Evolutionary conservation across 331 rosid genomes (phyloP), one percentile per base, ranked within the genome.

Genomic region (Phaseolus coccineus): DNA sequence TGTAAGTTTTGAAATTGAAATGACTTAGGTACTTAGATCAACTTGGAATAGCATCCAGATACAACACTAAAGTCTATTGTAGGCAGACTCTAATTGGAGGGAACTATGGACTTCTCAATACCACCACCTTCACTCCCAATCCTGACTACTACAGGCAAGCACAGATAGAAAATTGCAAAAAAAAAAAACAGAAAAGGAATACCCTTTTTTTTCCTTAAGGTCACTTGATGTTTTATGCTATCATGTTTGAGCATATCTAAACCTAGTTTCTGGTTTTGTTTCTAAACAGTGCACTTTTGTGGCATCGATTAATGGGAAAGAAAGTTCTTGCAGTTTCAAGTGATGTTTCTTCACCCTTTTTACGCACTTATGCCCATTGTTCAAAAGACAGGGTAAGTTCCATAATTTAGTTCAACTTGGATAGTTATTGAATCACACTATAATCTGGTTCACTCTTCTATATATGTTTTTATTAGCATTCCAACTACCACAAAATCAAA

Each of bases 71-170:
- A 82, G 99, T 87, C 65, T 96, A 93, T 81, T 96, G 99, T 85
- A 85, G 98, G 74, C 98, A 93, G 84, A 84, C 97, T 70, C 81
- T 93, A 77, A 85, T 93, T 74, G 99, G 99, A 51, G 98, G 99
- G 76, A 87, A 93, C 83, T 96, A 93, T 56, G 98, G 99, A 77
- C 98, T 96, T 80, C 93, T 96, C 71, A 88, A 87, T 85, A 87
- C 77, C 72, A 61, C 87, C 76, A 91, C 98, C 51, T 85, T 91
- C 50, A 69, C 88, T 67, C 99, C 99, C 33, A 96, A 93, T 73
- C 99, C 99, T 33, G 99, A 95, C 83, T 96, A 85, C 87, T 96
- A 87, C 85, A 90, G 98, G 98, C 86, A 85, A 84, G 94, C 74
- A 47, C 52, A 39, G 51, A 40, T 80, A 28, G 13, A 55, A 35